Base-by-base conservation (phyloP, 2,329 filamentous ascomycete species). In the Alternaria burnsii region DNA sequence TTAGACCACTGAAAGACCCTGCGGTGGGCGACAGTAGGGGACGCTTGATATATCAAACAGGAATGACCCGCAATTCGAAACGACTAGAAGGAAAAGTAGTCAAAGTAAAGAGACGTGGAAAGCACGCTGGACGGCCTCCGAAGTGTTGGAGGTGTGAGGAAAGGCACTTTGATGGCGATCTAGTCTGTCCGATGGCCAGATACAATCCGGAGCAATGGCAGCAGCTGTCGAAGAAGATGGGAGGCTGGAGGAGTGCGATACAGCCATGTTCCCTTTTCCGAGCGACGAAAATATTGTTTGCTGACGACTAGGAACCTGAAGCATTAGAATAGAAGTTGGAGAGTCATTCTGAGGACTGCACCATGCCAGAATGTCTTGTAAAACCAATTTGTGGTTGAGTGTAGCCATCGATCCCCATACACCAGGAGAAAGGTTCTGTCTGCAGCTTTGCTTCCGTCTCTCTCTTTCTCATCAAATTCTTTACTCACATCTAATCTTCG, bases 121-220 rank as follows among this genome's bases (percentile, higher is more conserved):
- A 32, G 47, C 16, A 34, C 30, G 55, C 34, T 22, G 22, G 22
- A 12, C 34, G 61, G 28, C 52, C 56, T 16, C 40, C 14, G 3
- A 69, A 63, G 48, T 69, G 67, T 40, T 65, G 62, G 59, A 52
- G 51, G 18, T 70, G 65, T 34, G 59, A 22, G n/a, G 58, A 61
- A 50, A 58, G 67, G 47, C 65, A 70, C 34, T 10, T 11, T 2
- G 22, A 52, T 5, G 44, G 41, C 2, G 61, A 66, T 47, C 41
- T 52, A 2, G 26, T 66, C 10, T 68, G 65, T 44, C 62, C 59
- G 24, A 47, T 54, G 55, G 52, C 53, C 5, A 55, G 57, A 26
- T 22, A 30, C n/a, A 38, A 55, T 11, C 40, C 42, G 14, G 40
- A 24, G 10, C 22, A 18, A 32, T 66, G 65, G 66, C 8, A 55